Percentiles rank a stretch among this genome's conserved stretches.
phyloP scores from a whole-genome alignment of 2,329 filamentous ascomycete genomes.

The Phoma sp. region DNA sequence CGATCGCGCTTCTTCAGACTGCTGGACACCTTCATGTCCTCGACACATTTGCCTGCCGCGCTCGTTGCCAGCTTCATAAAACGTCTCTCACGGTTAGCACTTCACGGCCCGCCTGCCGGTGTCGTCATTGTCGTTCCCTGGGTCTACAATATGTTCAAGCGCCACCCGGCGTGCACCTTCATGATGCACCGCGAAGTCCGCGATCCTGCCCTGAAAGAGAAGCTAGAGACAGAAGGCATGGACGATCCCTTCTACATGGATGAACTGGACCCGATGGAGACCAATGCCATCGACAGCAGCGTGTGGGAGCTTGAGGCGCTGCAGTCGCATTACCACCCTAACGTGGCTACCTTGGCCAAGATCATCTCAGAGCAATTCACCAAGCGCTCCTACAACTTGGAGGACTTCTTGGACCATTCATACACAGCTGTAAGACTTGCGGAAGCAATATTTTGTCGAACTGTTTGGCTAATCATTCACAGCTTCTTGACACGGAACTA shows the following conservation, averaged over 20 bases:
- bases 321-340: constrained; percentile 94
- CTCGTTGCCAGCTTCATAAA: constrained; percentile 97
- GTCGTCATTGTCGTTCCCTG: constrained; percentile 90
- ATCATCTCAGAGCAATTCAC: constrained; percentile 98
- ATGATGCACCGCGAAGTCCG: constrained; percentile 85
- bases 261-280: constrained; percentile 83
- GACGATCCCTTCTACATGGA: constrained; percentile 78
- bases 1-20: constrained; percentile 92
- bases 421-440: constrained; percentile 72
- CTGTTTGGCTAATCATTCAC: neutral
- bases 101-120: constrained; percentile 88
- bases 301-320: constrained; percentile 94
- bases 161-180: constrained; percentile 89
- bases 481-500: constrained; percentile 86
- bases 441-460: neutral
- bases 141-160: constrained; percentile 92
- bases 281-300: constrained; percentile 85
- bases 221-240: constrained; percentile 67
- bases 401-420: constrained; percentile 95
- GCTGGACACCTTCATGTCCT: constrained; percentile 86
- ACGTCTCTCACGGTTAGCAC: constrained; percentile 78
- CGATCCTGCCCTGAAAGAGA: constrained; percentile 62
- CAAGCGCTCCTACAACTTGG: constrained; percentile 91
- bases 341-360: constrained; percentile 90
- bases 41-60: constrained; percentile 88